These are phyloP conservation scores for Diaporthe citriasiana DNA, from an alignment of 2,329 filamentous ascomycete genomes.

Conservation along the genomic window DNA sequence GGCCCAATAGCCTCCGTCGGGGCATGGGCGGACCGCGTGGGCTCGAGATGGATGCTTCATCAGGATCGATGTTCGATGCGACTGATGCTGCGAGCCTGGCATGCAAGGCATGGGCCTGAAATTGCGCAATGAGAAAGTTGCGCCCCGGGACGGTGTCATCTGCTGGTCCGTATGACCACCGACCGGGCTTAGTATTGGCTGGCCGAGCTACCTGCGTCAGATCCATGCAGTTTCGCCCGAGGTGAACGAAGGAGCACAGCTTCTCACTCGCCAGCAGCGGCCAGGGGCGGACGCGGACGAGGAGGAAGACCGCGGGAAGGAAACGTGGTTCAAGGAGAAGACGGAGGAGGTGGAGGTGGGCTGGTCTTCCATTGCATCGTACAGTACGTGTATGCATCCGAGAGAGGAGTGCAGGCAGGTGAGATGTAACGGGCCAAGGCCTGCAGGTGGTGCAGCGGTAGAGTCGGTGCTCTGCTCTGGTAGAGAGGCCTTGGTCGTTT, in stretches of 20 bases:
- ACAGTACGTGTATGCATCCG: constrained; percentile 37
- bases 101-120: constrained; percentile 34
- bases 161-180: constrained; percentile 40
- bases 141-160: constrained; percentile 35
- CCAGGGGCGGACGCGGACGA: constrained; percentile 27
- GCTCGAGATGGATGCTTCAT: constrained; percentile 30
- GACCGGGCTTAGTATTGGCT: constrained; percentile 41
- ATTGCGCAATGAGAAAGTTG: constrained; percentile 32
- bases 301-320: constrained; percentile 26
- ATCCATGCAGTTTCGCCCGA: constrained; percentile 39
- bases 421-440: constrained; percentile 40
- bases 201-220: constrained; percentile 35
- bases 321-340: constrained; percentile 20
- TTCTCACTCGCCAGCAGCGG: constrained; percentile 40
- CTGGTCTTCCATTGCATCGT: constrained; percentile 33
- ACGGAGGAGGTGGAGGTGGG: constrained; percentile 33
- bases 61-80: constrained; percentile 28
- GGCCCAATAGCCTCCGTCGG: constrained; percentile 35
- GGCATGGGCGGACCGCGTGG: constrained; percentile 28
- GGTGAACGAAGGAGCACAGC: constrained; percentile 33
- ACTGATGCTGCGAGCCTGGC: constrained; percentile 33
- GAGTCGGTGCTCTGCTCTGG: constrained; percentile 1
- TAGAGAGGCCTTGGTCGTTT: constrained; percentile 28
- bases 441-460: constrained; percentile 28
- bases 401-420: constrained; percentile 36